Conservation (phyloP, 352 stramenopile species). For the Elongisporangium undulatum region DNA sequence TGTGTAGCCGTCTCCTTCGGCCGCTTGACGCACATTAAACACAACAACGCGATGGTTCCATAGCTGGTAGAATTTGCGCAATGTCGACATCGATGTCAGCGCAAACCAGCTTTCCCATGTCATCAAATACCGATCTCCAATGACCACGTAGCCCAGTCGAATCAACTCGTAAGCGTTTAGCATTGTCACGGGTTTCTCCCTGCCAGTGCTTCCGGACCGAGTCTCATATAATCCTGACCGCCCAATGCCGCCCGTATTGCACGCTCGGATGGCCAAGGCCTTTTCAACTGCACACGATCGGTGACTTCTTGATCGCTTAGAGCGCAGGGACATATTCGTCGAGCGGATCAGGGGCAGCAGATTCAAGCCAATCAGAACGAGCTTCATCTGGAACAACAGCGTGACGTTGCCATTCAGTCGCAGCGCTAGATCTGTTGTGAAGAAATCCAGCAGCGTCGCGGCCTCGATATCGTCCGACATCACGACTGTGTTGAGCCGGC, state of each 20-base stretch:
- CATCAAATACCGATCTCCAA: conserved; percentile 7
- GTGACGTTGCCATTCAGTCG: conserved; percentile 10
- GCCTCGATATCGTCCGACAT: conserved; percentile 9
- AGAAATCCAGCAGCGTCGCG: conserved; percentile 2
- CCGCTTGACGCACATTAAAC: conserved; percentile 2
- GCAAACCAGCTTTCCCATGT: conserved; percentile 8
- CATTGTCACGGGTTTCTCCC: neutral
- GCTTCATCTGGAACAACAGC: conserved; percentile 6
- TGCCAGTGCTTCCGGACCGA: neutral
- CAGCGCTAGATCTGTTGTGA: conserved; percentile 10
- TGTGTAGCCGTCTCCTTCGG: neutral
- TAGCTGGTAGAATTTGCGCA: conserved; percentile 4
- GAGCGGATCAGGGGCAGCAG: conserved; percentile 5
- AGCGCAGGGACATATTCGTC: neutral
- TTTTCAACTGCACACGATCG: conserved; percentile 12
- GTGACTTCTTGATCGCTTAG: neutral
- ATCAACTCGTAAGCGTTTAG: conserved; percentile 11
- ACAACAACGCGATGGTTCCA: conserved; percentile 12
- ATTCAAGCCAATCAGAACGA: conserved; percentile 9
- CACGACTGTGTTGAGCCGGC: conserved; percentile 5
- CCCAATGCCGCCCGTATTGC: conserved; percentile 18
- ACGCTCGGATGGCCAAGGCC: conserved; percentile 19
- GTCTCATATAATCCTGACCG: conserved; percentile 4
- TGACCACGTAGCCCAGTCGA: conserved; percentile 10
- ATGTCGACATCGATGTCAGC: conserved; percentile 1